phyloP scores from a whole-genome alignment of 305 asterid genomes.

The Nicotiana rustica region DNA sequence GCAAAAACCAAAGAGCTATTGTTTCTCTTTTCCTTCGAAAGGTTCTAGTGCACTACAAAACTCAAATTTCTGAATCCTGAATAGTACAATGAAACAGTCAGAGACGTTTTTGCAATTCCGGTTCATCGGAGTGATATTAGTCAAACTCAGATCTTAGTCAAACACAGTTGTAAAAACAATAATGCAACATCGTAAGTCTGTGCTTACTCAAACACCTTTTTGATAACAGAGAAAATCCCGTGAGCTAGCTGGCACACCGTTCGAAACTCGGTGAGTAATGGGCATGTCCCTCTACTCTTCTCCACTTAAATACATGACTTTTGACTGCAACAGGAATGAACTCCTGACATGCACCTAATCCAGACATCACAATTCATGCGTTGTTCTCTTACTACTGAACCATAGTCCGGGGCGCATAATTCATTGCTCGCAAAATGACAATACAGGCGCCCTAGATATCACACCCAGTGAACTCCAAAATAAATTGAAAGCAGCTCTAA shows the following conservation, averaged over 20 bases:
- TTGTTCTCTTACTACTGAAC: not conserved
- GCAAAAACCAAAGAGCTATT: not conserved
- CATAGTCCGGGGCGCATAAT: not conserved
- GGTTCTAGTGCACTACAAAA: too few relatives aligned
- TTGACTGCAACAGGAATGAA: not conserved
- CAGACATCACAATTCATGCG: not conserved
- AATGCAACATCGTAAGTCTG: not conserved
- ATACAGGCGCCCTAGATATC: not conserved
- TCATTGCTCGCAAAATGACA: not conserved
- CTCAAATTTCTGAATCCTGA: too few relatives aligned
- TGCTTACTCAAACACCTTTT: not conserved
- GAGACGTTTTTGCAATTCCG: not conserved
- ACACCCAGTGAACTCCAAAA: not conserved
- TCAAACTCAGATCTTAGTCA: not conserved
- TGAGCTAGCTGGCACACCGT: not conserved
- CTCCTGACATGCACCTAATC: not conserved
- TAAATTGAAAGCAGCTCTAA: not conserved
- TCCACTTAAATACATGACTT: not conserved
- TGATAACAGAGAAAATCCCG: not conserved
- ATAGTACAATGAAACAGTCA: not conserved
- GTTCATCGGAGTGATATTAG: not conserved
- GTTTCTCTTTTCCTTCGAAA: not conserved
- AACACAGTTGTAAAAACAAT: not conserved
- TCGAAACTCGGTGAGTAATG: not conserved
- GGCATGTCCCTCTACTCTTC: not conserved